These are phyloP conservation scores for Nitzschia sp. DNA, from an alignment of 108 stramenopile species.

Conservation along the genomic window DNA sequence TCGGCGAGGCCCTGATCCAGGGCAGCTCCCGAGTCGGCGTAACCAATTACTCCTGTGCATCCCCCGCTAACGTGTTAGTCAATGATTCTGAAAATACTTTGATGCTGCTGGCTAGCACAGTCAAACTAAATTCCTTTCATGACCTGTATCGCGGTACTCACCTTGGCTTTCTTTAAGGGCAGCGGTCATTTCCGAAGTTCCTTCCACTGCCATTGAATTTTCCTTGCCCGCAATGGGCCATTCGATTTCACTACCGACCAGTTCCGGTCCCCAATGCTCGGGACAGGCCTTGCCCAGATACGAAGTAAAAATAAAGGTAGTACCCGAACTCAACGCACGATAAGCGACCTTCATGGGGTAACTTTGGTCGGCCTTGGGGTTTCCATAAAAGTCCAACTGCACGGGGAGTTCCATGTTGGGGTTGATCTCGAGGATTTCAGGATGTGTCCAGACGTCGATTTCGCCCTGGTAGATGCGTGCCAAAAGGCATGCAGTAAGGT, in stretches of 20 bases:
- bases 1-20: conserved; percentile 56
- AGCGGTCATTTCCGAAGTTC: not conserved
- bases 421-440: conserved; percentile 53
- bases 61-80: too few species aligned
- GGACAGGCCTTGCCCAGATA: conserved; percentile 58
- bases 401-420: conserved; percentile 24
- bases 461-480: conserved; percentile 69
- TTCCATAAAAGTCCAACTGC: conserved; percentile 35
- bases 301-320: conserved; percentile 61
- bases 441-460: conserved; percentile 69
- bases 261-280: conserved; percentile 62
- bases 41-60: conserved; percentile 62
- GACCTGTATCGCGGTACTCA: too few species aligned
- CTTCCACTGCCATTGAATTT: not conserved
- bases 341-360: conserved; percentile 66
- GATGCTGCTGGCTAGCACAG: too few species aligned
- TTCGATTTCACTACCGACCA: conserved; percentile 36
- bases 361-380: not conserved
- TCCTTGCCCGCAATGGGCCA: conserved; percentile 45
- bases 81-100: too few species aligned
- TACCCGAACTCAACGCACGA: conserved; percentile 64
- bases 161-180: conserved; percentile 14
- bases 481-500: conserved; percentile 66
- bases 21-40: conserved; percentile 82
- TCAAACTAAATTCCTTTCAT: too few species aligned